A percentile compares a stretch with the other conserved stretches of the same genome.
Evolutionary conservation across 805 yeast genomes (phyloP).

Genomic region (Nadsonia fulvescens): DNA sequence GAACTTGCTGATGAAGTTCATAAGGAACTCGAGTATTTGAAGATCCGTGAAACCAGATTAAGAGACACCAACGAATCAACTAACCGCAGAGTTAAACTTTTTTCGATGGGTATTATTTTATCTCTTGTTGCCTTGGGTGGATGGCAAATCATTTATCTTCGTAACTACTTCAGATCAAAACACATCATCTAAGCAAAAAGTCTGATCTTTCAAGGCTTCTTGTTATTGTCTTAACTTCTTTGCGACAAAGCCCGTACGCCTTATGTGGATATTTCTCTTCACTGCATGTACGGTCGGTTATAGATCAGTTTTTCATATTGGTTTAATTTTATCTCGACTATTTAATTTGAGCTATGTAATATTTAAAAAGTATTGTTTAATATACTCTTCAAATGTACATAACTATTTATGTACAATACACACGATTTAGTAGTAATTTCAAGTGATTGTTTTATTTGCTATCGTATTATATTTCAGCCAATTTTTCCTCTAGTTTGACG

Average conservation of each 20-base stretch:
- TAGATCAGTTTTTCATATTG: not conserved
- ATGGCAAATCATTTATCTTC: constrained; percentile 85
- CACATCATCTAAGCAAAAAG: constrained; percentile 19
- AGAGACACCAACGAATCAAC: constrained; percentile 97
- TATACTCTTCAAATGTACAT: constrained; percentile 1
- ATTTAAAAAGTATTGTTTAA: not conserved
- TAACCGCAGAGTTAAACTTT: constrained; percentile 78
- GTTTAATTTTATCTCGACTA: not conserved
- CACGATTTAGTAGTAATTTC: too few relatives aligned
- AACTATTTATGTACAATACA: too few relatives aligned
- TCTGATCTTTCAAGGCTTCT: not conserved
- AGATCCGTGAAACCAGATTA: constrained; percentile 73
- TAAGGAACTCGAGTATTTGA: constrained; percentile 66
- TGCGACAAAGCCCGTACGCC: too few relatives aligned
- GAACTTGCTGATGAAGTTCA: constrained; percentile 71
- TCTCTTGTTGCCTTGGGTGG: constrained; percentile 64
- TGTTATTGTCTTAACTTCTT: too few relatives aligned
- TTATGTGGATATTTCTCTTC: too few relatives aligned
- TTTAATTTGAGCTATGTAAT: not conserved
- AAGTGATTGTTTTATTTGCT: too few relatives aligned
- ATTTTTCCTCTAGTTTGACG: too few relatives aligned
- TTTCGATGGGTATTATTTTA: constrained; percentile 51
- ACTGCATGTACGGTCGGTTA: too few relatives aligned
- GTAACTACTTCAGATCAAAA: constrained; percentile 60
- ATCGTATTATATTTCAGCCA: too few relatives aligned